Conservation (phyloP, 2,329 filamentous ascomycete species). For the Fusarium sambucinum region DNA sequence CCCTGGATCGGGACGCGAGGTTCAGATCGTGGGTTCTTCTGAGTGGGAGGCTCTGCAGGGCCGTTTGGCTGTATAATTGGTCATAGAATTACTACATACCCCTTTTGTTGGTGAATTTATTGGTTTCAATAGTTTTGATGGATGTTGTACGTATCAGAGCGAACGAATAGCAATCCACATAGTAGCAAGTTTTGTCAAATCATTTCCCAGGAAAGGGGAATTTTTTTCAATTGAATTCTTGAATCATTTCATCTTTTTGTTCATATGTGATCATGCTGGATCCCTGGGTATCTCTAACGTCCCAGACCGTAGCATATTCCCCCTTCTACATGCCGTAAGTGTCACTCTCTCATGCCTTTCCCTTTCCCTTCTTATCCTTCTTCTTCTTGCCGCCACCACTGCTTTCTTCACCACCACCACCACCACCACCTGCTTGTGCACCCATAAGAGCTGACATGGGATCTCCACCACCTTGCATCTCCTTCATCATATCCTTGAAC, state of each 20-base stretch:
- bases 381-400: conserved; percentile 54
- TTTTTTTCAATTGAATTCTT: conserved; percentile 26
- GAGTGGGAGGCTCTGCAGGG: conserved; percentile 69
- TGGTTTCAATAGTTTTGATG: conserved; percentile 23
- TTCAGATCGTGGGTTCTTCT: conserved; percentile 65
- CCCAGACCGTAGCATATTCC: conserved; percentile 27
- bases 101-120: conserved; percentile 35
- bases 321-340: conserved; percentile 6
- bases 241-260: conserved; percentile 34
- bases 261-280: conserved; percentile 32
- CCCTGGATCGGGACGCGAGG: conserved; percentile 54
- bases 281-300: conserved; percentile 38
- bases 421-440: conserved; percentile 51
- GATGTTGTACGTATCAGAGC: conserved; percentile 31
- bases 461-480: conserved; percentile 74
- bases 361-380: conserved; percentile 65
- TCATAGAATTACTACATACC: conserved; percentile 46
- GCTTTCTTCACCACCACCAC: conserved; percentile 48
- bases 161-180: conserved; percentile 27
- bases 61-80: conserved; percentile 52
- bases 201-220: conserved; percentile 3
- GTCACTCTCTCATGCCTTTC: conserved; percentile 43
- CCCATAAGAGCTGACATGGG: conserved; percentile 60
- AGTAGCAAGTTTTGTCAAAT: conserved; percentile 34
- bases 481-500: conserved; percentile 95